Base-by-base conservation (phyloP, 2,329 filamentous ascomycete genomes). In the Camillea tinctor region DNA sequence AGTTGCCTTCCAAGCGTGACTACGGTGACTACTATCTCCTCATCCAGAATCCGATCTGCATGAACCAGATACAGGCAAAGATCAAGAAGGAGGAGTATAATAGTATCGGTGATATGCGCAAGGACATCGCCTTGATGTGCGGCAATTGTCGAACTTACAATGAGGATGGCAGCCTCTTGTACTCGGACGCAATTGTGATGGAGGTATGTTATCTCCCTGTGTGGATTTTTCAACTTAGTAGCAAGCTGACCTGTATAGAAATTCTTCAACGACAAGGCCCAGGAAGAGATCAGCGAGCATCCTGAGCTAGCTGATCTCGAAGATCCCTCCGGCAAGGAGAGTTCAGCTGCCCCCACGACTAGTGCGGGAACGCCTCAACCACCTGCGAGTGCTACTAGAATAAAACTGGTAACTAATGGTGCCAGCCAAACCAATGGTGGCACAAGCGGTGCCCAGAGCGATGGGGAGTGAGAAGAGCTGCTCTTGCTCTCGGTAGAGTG, bases 81-180 rank as follows among this genome's bases (percentile, higher is more conserved):
- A 97, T 99, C 79, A 97, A 97, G 80, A 94, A 92, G 76, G 92
- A 96, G 72, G 92, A 97, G 72, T 99, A 99, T 76, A 87, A 86
- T 68, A 90, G 85, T 70, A 77, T 97, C 62, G 87, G 85, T 72
- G 91, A 93, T 68, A 87, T 99, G 82, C 85, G 87, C 58, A 87
- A 85, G 66, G 96, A 99, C 72, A 88, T 99, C 64, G 86, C 88
- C 55, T 79, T 94, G 64, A 85, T 99, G 76, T 95, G 93, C 74
- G 87, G 84, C 73, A 99, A 99, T 75, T 97, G 94, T 66, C 87
- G 92, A 74, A 95, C 91, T 2, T 99, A 96, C 81, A 99, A 99
- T 71, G 96, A 99, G 76, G 95, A 98, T 72, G 91, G 89, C 60
- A 97, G 93, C 75, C 81, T 96, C 69, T 84, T 99, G 57, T 98